Percentiles rank a stretch among this genome's conserved stretches.
Conservation (phyloP, 2,329 filamentous ascomycete genomes). For the Alternaria sp. region DNA sequence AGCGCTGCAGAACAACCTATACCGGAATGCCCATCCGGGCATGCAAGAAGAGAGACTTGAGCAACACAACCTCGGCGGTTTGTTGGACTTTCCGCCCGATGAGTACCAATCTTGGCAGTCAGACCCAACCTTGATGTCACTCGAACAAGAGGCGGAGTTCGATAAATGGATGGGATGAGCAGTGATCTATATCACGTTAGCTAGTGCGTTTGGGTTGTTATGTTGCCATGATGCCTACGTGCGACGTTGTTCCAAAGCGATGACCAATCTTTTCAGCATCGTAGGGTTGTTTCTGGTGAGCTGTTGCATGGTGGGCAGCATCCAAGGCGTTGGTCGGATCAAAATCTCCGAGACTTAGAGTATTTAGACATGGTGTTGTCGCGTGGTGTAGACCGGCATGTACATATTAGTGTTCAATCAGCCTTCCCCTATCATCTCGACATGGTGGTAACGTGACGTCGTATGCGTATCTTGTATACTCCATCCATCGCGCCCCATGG, state of each 20-base stretch:
- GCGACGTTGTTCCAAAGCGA: slow-evolving; percentile 11
- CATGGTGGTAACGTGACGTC: background rate
- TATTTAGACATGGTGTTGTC: slow-evolving; percentile 19
- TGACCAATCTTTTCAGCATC: slow-evolving; percentile 8
- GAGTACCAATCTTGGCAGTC: slow-evolving; percentile 49
- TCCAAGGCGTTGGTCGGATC: slow-evolving; percentile 20
- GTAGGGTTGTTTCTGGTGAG: slow-evolving; percentile 2
- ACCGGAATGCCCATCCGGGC: slow-evolving; percentile 43
- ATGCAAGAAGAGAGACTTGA: slow-evolving; percentile 43
- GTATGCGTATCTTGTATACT: background rate
- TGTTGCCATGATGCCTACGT: slow-evolving; percentile 7
- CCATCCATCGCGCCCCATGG: background rate
- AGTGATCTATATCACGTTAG: slow-evolving; percentile 20
- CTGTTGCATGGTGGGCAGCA: slow-evolving; percentile 1
- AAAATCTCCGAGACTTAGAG: slow-evolving; percentile 11
- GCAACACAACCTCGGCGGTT: slow-evolving; percentile 40
- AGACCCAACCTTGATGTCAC: slow-evolving; percentile 46
- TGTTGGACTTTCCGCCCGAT: slow-evolving; percentile 38
- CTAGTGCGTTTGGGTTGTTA: slow-evolving; percentile 6
- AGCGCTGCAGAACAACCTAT: slow-evolving; percentile 38
- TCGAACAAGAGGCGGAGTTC: slow-evolving; percentile 56
- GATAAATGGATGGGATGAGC: slow-evolving; percentile 57
- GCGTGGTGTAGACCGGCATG: slow-evolving; percentile 15
- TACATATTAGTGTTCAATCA: slow-evolving; percentile 8
- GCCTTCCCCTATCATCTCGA: background rate